Percentiles rank a stretch among this genome's conserved stretches.
Conservation (phyloP, 2,329 filamentous ascomycete species). For the Emergomyces orientalis region DNA sequence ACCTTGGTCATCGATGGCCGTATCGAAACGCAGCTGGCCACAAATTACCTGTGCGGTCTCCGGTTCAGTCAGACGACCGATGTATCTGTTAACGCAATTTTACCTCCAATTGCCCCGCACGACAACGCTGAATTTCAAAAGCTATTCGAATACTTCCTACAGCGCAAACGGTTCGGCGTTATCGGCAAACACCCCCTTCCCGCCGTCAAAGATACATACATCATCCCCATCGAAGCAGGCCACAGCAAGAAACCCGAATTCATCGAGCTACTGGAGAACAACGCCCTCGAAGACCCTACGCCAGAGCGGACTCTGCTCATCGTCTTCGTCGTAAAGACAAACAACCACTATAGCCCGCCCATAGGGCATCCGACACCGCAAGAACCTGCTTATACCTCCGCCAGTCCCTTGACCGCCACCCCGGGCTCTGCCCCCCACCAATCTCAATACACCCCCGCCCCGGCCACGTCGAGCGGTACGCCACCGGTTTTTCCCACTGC, state of each 20-base stretch:
- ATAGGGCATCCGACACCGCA: slow-evolving; percentile 33
- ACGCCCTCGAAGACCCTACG: slow-evolving; percentile 62
- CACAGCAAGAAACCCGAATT: slow-evolving; percentile 66
- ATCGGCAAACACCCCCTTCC: slow-evolving; percentile 64
- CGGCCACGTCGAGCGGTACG: slow-evolving; percentile 15
- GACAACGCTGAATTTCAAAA: slow-evolving; percentile 58
- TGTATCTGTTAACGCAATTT: slow-evolving; percentile 68
- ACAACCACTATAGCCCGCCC: slow-evolving; percentile 29
- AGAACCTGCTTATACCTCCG: slow-evolving; percentile 26
- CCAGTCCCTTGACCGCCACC: slow-evolving; percentile 25
- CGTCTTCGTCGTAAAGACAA: slow-evolving; percentile 71
- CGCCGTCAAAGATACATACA: slow-evolving; percentile 80
- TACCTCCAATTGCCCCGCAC: slow-evolving; percentile 49
- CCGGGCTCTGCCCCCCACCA: slow-evolving; percentile 15
- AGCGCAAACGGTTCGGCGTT: slow-evolving; percentile 77
- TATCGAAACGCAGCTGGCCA: slow-evolving; percentile 72
- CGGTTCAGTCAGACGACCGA: slow-evolving; percentile 75
- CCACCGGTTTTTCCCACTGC: slow-evolving; percentile 19
- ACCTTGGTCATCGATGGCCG: slow-evolving; percentile 55
- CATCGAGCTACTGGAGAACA: slow-evolving; percentile 77
- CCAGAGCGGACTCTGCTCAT: slow-evolving; percentile 70
- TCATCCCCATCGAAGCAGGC: slow-evolving; percentile 73
- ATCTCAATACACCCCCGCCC: slow-evolving; percentile 7
- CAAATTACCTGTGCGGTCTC: slow-evolving; percentile 82
- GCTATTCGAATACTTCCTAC: slow-evolving; percentile 79